Evolutionary conservation across 257 asterid genomes (phyloP), one percentile per base, ranked within the genome.

Genomic region (Primulina tabacum): DNA sequence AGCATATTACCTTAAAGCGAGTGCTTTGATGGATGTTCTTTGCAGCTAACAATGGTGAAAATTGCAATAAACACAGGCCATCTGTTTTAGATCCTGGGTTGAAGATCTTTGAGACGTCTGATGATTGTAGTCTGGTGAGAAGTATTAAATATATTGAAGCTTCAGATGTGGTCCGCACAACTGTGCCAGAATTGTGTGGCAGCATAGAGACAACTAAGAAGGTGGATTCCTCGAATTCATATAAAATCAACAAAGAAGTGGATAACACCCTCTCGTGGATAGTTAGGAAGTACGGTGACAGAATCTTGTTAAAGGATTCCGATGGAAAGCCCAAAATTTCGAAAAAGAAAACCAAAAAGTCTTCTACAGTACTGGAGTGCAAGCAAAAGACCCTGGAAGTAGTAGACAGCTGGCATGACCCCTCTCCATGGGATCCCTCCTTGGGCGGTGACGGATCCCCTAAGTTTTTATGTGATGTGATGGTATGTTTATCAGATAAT

Each of bases 401-500:
- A 73, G 62, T 35, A 56, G 90, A 85, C 64, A 94, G 88, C 55
- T 89, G 90, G 95, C 87, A 86, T 78, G 96, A 96, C 52, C 89
- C 89, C 4, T 84, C 96, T 68, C 97, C 95, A 16, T 89, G 99
- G 97, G 97, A 90, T 79, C 75, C 77, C 53, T 82, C 89, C 50
- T 33, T 76, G 64, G 93, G 95, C 62, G 97, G 97, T 71, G 93
- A 90, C 69, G 97, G 95, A 38, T 84, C 78, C 69, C 96, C 97
- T 62, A 93, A 87, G 83, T 93, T 93, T 81, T 82, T 93, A 33
- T 93, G 99, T 71, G 99, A 93, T 73, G 90, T 93, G 75, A 93
- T 93, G 99, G 99, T 87, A 81, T 50, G 56, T 28, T 17, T 2
- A 4, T 43, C 65, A 66, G 52, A n/a, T 73, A 8, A 72, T 64